Evolutionary conservation across 768 basidiomycete genomes (phyloP), one percentile per base, ranked within the genome.

Genomic region (Russula emetica): DNA sequence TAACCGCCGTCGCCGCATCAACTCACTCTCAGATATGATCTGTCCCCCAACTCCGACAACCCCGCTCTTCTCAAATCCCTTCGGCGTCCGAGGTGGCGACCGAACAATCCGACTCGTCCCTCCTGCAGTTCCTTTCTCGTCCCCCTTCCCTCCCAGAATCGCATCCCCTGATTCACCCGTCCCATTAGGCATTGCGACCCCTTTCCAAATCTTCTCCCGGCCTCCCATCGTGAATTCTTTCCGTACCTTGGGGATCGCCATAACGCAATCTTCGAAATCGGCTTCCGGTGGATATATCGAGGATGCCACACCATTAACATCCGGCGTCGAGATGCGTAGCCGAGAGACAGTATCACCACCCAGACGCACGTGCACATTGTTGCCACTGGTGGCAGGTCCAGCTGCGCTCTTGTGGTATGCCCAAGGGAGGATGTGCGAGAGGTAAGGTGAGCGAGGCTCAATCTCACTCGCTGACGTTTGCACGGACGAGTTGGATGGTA

Each of bases 1-100:
- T 72, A 94, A 72, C 70, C 92, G 82, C 58, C 89, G 82, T 69
- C 93, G 80, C 69, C 86, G 77, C 80, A 94, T 87, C 72, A 93
- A 73, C 74, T 91, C 90, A 22, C 78, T 81, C 74, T 92, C 90
- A n/a, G 82, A 81, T 61, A 90, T 91, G 47, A 84, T 85, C 66
- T 86, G 84, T 20, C 88, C 86, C 16, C 80, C 77, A 18, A 85
- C 83, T 32, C 87, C 86, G 20, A 80, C 77, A 75, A 74, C 80
- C 18, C 52, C 56, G 28, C 54, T 53, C 28, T 70, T 66, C n/a
- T 64, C 66, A 9, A 55, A 53, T 32, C 55, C 55, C 55, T 67
- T 66, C n/a, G 56, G 53, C 20, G 60, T 55, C 18, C 49, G 61
- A 45, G 60, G 60, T 8, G 60, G 66, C 28, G 65, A 62, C 61